Base-by-base conservation (phyloP, 345 rosid genomes). In the Citrus mangshanensis region DNA sequence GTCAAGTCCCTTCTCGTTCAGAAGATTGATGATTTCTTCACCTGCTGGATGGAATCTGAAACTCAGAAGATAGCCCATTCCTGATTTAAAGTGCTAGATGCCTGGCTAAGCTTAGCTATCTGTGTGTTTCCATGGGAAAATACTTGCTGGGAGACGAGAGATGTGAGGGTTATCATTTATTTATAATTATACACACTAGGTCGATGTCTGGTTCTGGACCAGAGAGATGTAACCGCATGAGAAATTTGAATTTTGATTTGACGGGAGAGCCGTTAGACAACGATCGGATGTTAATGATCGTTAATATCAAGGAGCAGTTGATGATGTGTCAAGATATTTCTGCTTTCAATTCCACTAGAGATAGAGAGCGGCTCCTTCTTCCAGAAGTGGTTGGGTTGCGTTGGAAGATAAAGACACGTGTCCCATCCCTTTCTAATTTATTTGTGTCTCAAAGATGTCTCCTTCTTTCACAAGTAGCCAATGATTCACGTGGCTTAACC, bases 1-100 rank as follows among this genome's bases (percentile, higher is more conserved):
- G 68, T 84, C 84, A 5, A 56, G n/a, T 55, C n/a, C 40, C 71
- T 82, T 85, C 32, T 2, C 1, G 30, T 4, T 21, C 27, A 65
- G 81, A 49, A 74, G 5, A 62, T 13, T 3, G 77, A 85, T 56
- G 73, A 82, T 25, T 72, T 82, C 83, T 67, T 70, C 73, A 8
- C 71, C 82, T 9, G 58, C 63, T 51, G 85, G 84, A 35, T 68
- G 82, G 77, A 82, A 82, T 38, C 80, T 74, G 81, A 4, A 77
- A 0, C 85, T 83, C 9, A 80, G 76, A 24, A 27, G 68, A 74
- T 1, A 27, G 2, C 5, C 40, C 77, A 74, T 74, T n/a, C 9
- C 74, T 54, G 19, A 30, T 54, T 71, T 25, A 9, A 8, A 14
- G 18, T 12, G 13, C 58, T 46, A 3, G 18, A 12, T 16, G 51